These are phyloP conservation scores for Xylaria acuta DNA, from an alignment of 495 filamentous ascomycete species.

Conservation along the genomic window DNA sequence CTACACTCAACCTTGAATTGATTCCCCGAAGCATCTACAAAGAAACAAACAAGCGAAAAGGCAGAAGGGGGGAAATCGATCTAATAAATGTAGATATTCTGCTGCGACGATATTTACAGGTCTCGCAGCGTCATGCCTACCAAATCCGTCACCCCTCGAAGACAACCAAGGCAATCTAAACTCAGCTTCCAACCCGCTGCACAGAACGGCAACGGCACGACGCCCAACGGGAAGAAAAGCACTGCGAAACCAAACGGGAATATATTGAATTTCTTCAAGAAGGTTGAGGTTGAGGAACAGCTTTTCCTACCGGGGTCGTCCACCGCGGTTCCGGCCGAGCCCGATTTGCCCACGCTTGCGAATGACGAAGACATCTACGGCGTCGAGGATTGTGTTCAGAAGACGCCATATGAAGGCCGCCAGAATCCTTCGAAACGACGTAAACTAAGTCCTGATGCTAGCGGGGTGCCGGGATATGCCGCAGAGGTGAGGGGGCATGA, in stretches of 20 bases:
- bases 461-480: not conserved
- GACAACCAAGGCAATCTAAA: constrained; percentile 32
- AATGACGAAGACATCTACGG: constrained; percentile 37
- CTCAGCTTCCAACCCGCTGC: constrained; percentile 33
- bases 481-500: not conserved
- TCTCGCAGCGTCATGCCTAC: constrained; percentile 25
- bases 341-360: constrained; percentile 8
- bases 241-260: constrained; percentile 65
- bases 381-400: constrained; percentile 26
- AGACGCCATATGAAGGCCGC: constrained; percentile 32
- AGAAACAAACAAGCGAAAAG: not conserved
- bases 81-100: not conserved
- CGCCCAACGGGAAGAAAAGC: constrained; percentile 27
- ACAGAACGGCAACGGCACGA: constrained; percentile 21
- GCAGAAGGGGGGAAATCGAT: too few species aligned
- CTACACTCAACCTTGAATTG: not conserved
- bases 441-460: constrained; percentile 33
- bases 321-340: constrained; percentile 8
- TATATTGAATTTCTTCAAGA: constrained; percentile 59
- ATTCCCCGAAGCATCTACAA: not conserved
- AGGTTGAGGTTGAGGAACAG: constrained; percentile 43
- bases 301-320: constrained; percentile 34
- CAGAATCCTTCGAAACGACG: constrained; percentile 37
- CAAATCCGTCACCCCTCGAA: constrained; percentile 34
- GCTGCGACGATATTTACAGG: not conserved